Base-by-base conservation (phyloP, 768 basidiomycete species). In the Holtermannia corniformis region DNA sequence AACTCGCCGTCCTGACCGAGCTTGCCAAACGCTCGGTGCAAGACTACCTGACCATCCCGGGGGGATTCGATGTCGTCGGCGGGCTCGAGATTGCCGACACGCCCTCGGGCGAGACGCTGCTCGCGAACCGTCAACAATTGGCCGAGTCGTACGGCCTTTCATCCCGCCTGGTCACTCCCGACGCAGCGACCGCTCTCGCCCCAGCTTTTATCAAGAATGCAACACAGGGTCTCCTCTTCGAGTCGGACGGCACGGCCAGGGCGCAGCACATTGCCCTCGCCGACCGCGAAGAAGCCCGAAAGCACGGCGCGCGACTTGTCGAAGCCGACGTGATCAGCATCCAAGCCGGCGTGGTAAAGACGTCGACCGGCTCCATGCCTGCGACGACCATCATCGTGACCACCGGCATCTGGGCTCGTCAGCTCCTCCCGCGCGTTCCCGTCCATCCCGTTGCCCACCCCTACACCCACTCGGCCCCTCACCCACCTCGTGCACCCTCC, bases 361-460 rank as follows among this genome's bases (percentile, higher is more conserved):
- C 47, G 12, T 27, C 47, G n/a, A 37, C 44, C 24, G 55, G 55
- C 5, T 32, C 21, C 5, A 24, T 56, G 37, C 21, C 50, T 43
- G 49, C 46, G 10, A 40, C 44, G 12, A 43, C 11, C 27, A 22
- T 56, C 3, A 41, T 56, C 14, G 22, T 51, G 12, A 47, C 49
- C 14, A 56, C 49, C 11, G 55, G 55, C 3, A 56, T 56, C 44
- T 56, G 55, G 55, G 50, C 55, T 28, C 51, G 49, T 12, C 50
- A 56, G 25, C 45, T 56, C 5, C 45, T 56, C 13, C 49, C 54
- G 26, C 21, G 19, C 5, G 25, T 56, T 21, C 27, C 27, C 27
- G 50, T 56, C 21, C 45, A 51, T 13, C 51, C 55, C 10, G 55
- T 56, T 37, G 27, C 55, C 16, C 55, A 56, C n/a, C 55, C 55